Base-by-base conservation (phyloP, 306 rosid genomes). In the Phaseolus lunatus region DNA sequence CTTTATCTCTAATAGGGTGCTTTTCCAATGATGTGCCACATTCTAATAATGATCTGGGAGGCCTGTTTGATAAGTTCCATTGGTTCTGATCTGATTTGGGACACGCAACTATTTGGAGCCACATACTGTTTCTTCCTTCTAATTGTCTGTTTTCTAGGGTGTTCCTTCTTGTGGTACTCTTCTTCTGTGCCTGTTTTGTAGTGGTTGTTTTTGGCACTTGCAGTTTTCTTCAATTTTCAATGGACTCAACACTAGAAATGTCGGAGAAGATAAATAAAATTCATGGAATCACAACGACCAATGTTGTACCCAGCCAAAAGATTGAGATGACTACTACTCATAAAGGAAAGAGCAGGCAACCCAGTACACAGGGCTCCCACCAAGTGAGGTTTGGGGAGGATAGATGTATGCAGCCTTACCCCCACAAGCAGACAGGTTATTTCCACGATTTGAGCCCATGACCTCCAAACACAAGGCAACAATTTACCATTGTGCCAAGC, bases 401-500 rank as follows among this genome's bases (percentile, higher is more conserved):
- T 58, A 24, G 64, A 58, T 58, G 8, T 24, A 14, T 58, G 39
- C 39, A 26, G 19, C 35, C 65, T 58, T 58, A 58, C 65, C 65
- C 65, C 64, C 9, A 14, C 18, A 26, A 58, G 65, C 39, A 58
- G 39, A 23, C 35, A 58, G 65, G 37, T 23, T 58, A 58, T 56
- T 56, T 56, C 37, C 39, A 26, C 4, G 19, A 58, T 24, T 58
- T 58, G 65, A 58, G 18, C 65, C 65, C 65, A 26, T 26, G 37
- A 58, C 65, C 19, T 58, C 39, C 19, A 26, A 26, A 26, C 65
- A 58, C 39, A 58, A 57, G 64, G 64, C 64, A 57, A 57, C 9
- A 12, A 57, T 57, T 26, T 57, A 57, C 64, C 64, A 57, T 57
- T 57, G 64, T 0, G 10, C 5, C 64, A 57, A 58, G 65, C 37